Conservation (phyloP, 179 eudicot species). For the Nepenthes alata region DNA sequence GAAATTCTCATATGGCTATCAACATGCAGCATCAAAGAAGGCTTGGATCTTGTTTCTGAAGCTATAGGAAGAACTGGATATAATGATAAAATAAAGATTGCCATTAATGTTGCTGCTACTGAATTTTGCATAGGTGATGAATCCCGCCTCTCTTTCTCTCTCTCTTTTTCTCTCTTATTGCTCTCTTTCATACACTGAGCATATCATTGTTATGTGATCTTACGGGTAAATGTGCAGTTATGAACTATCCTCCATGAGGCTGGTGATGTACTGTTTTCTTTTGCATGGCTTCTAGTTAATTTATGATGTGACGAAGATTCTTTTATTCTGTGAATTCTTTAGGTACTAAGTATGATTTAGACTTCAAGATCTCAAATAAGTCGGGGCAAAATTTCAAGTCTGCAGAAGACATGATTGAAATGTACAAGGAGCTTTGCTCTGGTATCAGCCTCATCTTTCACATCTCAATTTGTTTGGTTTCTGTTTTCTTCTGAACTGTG, state of each 20-base stretch:
- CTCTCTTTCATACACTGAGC: no score
- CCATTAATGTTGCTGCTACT: conserved; percentile 81
- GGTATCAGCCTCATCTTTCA: conserved; percentile 30
- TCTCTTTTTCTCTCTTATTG: no score
- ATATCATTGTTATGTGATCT: background rate
- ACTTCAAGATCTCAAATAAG: conserved; percentile 62
- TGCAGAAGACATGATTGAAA: conserved; percentile 78
- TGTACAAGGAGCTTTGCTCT: conserved; percentile 72
- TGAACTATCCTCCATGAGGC: background rate
- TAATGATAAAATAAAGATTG: conserved; percentile 72
- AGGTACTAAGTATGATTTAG: conserved; percentile 93
- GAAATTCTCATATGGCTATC: background rate
- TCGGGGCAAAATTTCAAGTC: conserved; percentile 88
- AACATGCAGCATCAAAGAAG: conserved; percentile 70
- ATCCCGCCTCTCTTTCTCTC: background rate
- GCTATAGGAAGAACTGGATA: conserved; percentile 80
- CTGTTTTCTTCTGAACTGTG: conserved; percentile 5
- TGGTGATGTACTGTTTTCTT: background rate
- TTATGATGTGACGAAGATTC: conserved; percentile 1
- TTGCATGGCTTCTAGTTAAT: background rate
- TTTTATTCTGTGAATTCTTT: conserved; percentile 11
- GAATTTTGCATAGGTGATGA: conserved; percentile 83
- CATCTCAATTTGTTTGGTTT: background rate
- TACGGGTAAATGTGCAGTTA: background rate
- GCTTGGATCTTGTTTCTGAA: conserved; percentile 76